A percentile compares a stretch with the other conserved stretches of the same genome.
Evolutionary conservation across 371 early-diverging fungal genomes (phyloP).

Genomic region (Mortierella sp.): DNA sequence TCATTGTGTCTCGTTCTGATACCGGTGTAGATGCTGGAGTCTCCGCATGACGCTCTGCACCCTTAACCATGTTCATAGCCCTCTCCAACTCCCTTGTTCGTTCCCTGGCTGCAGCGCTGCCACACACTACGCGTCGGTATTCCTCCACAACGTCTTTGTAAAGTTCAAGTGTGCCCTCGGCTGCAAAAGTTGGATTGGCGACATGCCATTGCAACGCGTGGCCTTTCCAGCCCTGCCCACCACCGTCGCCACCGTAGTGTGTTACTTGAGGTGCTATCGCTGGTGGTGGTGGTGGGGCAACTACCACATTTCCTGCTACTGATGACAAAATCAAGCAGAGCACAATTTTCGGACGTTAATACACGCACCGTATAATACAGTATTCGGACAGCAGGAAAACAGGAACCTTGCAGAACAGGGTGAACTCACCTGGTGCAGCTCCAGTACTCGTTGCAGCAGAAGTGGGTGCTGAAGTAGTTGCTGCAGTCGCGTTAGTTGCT

Average conservation of each 20-base stretch:
- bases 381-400: too few species aligned
- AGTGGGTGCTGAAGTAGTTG: slow-evolving; percentile 2
- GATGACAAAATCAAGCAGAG: background rate
- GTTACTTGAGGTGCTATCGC: slow-evolving; percentile 17
- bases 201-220: slow-evolving; percentile 54
- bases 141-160: slow-evolving; percentile 47
- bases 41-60: slow-evolving; percentile 24
- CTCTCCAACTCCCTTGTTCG: slow-evolving; percentile 31
- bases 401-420: too few species aligned
- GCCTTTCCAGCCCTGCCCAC: slow-evolving; percentile 49
- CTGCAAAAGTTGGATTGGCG: slow-evolving; percentile 52
- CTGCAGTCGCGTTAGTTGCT: slow-evolving; percentile 6
- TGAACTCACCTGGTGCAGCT: slow-evolving; percentile 21
- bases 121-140: slow-evolving; percentile 45
- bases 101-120: slow-evolving; percentile 29
- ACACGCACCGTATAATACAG: too few species aligned
- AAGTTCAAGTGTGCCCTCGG: slow-evolving; percentile 48
- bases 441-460: slow-evolving; percentile 25
- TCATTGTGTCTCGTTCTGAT: background rate
- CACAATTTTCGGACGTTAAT: background rate
- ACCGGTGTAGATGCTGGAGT: background rate
- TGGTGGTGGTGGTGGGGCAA: slow-evolving; percentile 42
- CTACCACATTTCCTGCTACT: slow-evolving; percentile 27
- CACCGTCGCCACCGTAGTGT: slow-evolving; percentile 35
- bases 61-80: slow-evolving; percentile 30